phyloP scores from a whole-genome alignment of 1,284 basidiomycete species.

The Irpex sp. region DNA sequence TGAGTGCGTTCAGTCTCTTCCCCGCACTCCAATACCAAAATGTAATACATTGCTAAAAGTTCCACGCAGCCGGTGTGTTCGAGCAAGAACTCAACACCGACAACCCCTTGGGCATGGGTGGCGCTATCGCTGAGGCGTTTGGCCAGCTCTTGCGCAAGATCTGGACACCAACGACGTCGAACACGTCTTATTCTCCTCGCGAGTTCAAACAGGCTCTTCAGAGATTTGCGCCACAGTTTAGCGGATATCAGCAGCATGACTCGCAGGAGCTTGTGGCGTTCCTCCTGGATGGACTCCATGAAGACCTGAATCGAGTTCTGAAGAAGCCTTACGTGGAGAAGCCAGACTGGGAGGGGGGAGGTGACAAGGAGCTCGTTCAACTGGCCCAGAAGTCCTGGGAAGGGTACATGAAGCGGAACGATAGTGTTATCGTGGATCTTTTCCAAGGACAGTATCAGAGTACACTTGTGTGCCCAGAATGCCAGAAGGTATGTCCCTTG shows the following conservation, averaged over 20 bases:
- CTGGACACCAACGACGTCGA: constrained; percentile 52
- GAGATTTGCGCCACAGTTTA: constrained; percentile 88
- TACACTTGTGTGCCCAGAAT: constrained; percentile 94
- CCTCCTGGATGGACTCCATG: constrained; percentile 92
- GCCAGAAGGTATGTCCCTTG: constrained; percentile 69
- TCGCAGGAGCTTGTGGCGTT: constrained; percentile 99
- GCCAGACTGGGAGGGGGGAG: constrained; percentile 95
- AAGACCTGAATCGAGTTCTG: constrained; percentile 91
- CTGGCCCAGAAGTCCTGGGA: constrained; percentile 92
- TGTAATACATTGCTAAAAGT: constrained; percentile 1
- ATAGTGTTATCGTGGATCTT: constrained; percentile 96
- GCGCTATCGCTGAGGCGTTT: constrained; percentile 90
- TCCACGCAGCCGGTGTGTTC: constrained; percentile 69
- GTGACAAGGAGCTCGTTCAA: constrained; percentile 75
- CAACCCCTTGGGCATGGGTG: constrained; percentile 96
- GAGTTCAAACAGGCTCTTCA: constrained; percentile 88
- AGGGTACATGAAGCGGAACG: constrained; percentile 95
- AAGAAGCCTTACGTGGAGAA: constrained; percentile 97
- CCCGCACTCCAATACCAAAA: background rate
- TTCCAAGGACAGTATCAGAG: constrained; percentile 98
- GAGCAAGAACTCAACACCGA: constrained; percentile 86
- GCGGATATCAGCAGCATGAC: constrained; percentile 97
- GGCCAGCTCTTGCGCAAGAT: constrained; percentile 80
- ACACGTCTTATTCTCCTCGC: constrained; percentile 75
- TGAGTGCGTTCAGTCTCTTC: constrained; percentile 48